phyloP scores from a whole-genome alignment of 1,284 basidiomycete species.

The Cryptococcus amylolentus region DNA sequence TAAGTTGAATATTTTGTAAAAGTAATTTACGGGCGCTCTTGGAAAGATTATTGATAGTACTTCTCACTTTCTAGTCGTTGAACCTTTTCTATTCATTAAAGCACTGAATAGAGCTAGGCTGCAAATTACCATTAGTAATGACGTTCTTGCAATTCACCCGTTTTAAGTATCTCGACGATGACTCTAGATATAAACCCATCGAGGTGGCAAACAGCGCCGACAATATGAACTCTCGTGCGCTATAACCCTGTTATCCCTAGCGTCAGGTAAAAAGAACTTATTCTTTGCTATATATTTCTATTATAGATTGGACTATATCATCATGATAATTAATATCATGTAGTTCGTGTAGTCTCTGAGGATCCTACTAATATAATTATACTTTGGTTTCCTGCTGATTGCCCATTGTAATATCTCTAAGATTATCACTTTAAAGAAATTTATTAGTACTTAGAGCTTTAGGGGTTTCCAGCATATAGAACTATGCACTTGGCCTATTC shows the following conservation, averaged over 20 bases:
- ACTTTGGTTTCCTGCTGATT: slow-evolving; percentile 1
- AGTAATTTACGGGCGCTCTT: no score
- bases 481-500: background rate
- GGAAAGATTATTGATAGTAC: background rate
- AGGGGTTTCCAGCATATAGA: slow-evolving; percentile 1
- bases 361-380: background rate
- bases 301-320: slow-evolving; percentile 2
- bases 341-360: slow-evolving; percentile 2
- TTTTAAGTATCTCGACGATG: no score
- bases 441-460: slow-evolving; percentile 1
- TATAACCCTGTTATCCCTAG: slow-evolving; percentile 17
- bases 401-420: background rate
- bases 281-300: slow-evolving; percentile 1
- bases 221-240: slow-evolving; percentile 14
- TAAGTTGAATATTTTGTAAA: no score
- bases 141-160: no score
- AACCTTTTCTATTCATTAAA: no score
- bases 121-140: no score
- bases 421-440: slow-evolving; percentile 1
- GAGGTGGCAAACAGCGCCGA: slow-evolving; percentile 17
- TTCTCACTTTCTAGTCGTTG: slow-evolving; percentile 1
- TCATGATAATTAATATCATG: slow-evolving; percentile 3
- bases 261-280: slow-evolving; percentile 2
- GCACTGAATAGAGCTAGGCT: no score
- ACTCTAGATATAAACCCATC: no score